A percentile compares a stretch with the other conserved stretches of the same genome.
Evolutionary conservation across 805 yeast species (phyloP).

Genomic region (Saturnispora diversa): DNA sequence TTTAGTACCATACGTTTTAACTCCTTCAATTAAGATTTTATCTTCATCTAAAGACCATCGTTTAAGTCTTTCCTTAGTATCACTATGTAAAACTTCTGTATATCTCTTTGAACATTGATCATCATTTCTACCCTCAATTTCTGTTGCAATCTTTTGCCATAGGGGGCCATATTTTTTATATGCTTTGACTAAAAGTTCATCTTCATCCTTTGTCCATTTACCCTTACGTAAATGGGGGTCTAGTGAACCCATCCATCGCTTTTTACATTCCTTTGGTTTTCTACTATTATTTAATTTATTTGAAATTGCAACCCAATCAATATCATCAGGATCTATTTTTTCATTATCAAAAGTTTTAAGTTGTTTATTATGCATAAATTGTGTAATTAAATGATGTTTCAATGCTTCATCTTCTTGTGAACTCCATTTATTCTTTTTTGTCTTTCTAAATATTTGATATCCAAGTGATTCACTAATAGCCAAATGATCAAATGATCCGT

Average conservation of each 20-base stretch:
- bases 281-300: constrained; percentile 37
- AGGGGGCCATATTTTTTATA: constrained; percentile 63
- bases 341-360: constrained; percentile 20
- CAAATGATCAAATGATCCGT: constrained; percentile 38
- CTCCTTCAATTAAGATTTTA: constrained; percentile 54
- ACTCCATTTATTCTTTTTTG: constrained; percentile 63
- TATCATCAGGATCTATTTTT: constrained; percentile 31
- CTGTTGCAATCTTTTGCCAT: constrained; percentile 78
- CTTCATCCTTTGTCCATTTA: constrained; percentile 80
- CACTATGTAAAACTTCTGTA: constrained; percentile 80
- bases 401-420: constrained; percentile 60
- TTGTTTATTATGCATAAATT: constrained; percentile 19
- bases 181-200: constrained; percentile 53
- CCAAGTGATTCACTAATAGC: constrained; percentile 66
- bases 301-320: constrained; percentile 60
- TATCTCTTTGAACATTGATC: constrained; percentile 93
- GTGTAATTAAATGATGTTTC: constrained; percentile 34
- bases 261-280: constrained; percentile 74
- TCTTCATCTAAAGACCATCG: constrained; percentile 82
- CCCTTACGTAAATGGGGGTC: constrained; percentile 81
- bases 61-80: constrained; percentile 63
- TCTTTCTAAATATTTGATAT: constrained; percentile 61
- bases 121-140: constrained; percentile 79
- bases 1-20: constrained; percentile 69
- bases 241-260: constrained; percentile 79